Percentiles rank a stretch among this genome's conserved stretches.
Evolutionary conservation across 495 filamentous ascomycete species (phyloP).

Genomic region (Lasiosphaeria ovina): DNA sequence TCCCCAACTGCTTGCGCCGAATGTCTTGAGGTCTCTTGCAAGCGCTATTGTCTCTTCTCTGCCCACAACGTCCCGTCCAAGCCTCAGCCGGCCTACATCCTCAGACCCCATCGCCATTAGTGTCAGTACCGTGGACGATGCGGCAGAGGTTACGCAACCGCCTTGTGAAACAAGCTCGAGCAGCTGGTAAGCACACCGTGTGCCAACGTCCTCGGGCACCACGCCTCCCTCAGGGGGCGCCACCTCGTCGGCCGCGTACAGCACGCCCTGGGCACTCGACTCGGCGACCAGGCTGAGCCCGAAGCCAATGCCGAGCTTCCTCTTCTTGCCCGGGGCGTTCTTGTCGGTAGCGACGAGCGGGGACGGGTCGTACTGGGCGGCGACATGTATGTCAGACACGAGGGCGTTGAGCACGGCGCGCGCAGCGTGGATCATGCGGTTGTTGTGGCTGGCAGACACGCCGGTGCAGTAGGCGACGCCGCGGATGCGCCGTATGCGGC

Average conservation of each 20-base stretch:
- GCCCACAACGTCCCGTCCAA: constrained; percentile 75
- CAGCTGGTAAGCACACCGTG: constrained; percentile 82
- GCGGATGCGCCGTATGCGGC: constrained; percentile 81
- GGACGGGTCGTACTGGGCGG: constrained; percentile 65
- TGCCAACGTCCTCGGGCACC: constrained; percentile 86
- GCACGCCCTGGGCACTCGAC: constrained; percentile 70
- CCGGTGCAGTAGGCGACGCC: constrained; percentile 92
- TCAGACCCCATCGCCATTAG: constrained; percentile 94
- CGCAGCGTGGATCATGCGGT: constrained; percentile 88
- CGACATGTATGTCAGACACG: constrained; percentile 79
- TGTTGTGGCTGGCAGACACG: constrained; percentile 86
- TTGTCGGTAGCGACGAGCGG: constrained; percentile 60
- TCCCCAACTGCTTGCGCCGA: constrained; percentile 86
- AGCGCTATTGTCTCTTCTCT: constrained; percentile 74
- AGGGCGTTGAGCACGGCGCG: constrained; percentile 84
- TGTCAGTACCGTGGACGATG: constrained; percentile 68
- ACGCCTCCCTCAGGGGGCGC: constrained; percentile 77
- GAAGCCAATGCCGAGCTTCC: constrained; percentile 69
- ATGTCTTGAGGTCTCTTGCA: constrained; percentile 77
- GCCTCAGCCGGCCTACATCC: constrained; percentile 54
- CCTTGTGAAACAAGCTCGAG: constrained; percentile 78
- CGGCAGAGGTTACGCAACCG: constrained; percentile 72
- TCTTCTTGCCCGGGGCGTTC: constrained; percentile 52
- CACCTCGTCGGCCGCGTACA: constrained; percentile 84
- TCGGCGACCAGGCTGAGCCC: constrained; percentile 89